Evolutionary conservation across 2,329 filamentous ascomycete genomes (phyloP).

Genomic region (Penicillium palitans): DNA sequence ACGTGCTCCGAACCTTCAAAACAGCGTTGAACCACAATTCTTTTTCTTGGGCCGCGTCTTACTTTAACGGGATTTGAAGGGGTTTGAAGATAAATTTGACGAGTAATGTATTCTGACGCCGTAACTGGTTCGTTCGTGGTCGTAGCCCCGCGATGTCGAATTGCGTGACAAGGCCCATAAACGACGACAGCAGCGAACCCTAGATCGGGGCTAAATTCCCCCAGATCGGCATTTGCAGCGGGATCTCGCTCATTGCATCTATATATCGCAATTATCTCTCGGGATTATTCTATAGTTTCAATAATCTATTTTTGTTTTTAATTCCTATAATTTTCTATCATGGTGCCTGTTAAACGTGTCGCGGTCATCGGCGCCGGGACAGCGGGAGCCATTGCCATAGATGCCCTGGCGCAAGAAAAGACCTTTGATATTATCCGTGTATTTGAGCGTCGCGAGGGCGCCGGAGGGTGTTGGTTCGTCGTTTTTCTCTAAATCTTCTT

Average conservation of each 20-base stretch:
- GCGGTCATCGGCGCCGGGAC: background rate
- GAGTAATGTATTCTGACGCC: background rate
- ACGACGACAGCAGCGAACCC: background rate
- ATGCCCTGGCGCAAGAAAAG: constrained; percentile 1
- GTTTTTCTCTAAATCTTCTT: background rate
- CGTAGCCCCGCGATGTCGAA: background rate
- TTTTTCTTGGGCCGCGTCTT: background rate
- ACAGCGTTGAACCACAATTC: background rate
- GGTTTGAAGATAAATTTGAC: background rate
- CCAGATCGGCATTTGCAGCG: background rate
- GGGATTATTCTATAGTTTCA: background rate
- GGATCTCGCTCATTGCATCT: background rate
- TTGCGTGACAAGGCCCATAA: background rate
- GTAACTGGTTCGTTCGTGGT: background rate
- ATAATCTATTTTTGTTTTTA: background rate
- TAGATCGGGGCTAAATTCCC: background rate
- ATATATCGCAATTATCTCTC: background rate
- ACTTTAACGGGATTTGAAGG: background rate
- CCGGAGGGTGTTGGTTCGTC: background rate
- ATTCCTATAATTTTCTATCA: background rate
- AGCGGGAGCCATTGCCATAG: background rate
- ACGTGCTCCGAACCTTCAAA: background rate
- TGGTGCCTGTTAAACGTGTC: background rate
- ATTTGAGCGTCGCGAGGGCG: background rate
- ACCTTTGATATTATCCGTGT: background rate